Conservation (phyloP, 78 protist genomes). For the Pigoraptor vietnamica region DNA sequence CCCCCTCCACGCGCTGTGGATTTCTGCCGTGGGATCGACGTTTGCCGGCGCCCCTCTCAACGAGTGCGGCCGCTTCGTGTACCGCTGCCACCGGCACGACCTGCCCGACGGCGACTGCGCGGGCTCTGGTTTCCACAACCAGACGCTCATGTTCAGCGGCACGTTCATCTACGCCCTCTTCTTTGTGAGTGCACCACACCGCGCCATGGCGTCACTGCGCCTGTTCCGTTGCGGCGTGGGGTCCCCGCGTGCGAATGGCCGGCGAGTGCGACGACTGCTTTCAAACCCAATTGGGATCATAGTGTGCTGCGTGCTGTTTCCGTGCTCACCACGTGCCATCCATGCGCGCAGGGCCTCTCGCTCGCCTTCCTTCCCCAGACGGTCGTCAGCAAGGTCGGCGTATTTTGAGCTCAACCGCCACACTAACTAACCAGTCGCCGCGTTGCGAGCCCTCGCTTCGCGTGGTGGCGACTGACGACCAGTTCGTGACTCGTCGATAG, state of each 20-base stretch:
- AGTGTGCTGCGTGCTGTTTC: no score
- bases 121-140: background rate
- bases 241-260: background rate
- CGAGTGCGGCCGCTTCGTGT: background rate
- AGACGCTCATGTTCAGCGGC: background rate
- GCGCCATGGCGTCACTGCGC: no score
- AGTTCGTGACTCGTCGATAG: no score
- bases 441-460: no score
- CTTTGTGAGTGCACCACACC: background rate
- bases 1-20: background rate
- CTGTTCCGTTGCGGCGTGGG: no score
- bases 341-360: background rate
- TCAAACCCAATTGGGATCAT: background rate
- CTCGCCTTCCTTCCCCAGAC: background rate
- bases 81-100: background rate
- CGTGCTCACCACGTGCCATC: background rate
- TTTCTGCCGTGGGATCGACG: background rate
- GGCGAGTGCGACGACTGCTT: background rate
- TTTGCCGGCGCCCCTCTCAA: background rate
- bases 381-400: background rate
- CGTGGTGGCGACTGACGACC: no score
- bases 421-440: no score
- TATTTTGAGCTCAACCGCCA: background rate
- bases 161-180: background rate
- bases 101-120: background rate